Evolutionary conservation across 2,329 filamentous ascomycete genomes (phyloP), one percentile per base, ranked within the genome.

Genomic region (Alternaria tenuissima): DNA sequence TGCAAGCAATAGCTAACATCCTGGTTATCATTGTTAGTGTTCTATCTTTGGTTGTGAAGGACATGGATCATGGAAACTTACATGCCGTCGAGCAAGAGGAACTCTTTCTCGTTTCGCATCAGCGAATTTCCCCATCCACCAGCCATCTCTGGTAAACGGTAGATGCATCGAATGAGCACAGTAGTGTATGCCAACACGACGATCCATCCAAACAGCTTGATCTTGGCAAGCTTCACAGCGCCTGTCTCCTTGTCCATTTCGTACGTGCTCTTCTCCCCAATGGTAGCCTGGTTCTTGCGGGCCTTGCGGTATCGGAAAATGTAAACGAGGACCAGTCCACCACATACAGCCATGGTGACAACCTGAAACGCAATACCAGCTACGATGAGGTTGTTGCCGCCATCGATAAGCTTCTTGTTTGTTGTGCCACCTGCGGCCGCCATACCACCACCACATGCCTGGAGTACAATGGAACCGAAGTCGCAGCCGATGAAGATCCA

Each of bases 401-500:
- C 67, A 8, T 72, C 64, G 9, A 84, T 82, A 24, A 66, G 66
- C 41, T 57, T 80, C 46, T 65, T 64, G 42, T 71, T 71, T 8
- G 52, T 68, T 26, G 59, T 68, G 51, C 66, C 70, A 12, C 73
- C 61, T 2, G 68, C 64, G 0, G 86, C 84, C 1, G 87, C 84
- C 52, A 87, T 78, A 39, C 82, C 86, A 55, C 86, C 86, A 18
- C 86, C 86, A 3, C 79, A 79, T 7, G 84, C 85, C 69, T 88
- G 86, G 14, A 88, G 72, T 11, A 86, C 64, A 34, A 89, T 81
- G 18, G 83, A 85, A 44, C 85, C 69, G 36, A 88, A 69, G 61
- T 88, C 87, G 68, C 84, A 87, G 38, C 78, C 75, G 65, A 88
- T 83, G 74, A 88, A 88, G 58, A 87, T 80, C 77, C 83, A 83